These are phyloP conservation scores for Yamadazyma siamensis DNA, from an alignment of 1,139 yeast genomes.

Conservation along the genomic window DNA sequence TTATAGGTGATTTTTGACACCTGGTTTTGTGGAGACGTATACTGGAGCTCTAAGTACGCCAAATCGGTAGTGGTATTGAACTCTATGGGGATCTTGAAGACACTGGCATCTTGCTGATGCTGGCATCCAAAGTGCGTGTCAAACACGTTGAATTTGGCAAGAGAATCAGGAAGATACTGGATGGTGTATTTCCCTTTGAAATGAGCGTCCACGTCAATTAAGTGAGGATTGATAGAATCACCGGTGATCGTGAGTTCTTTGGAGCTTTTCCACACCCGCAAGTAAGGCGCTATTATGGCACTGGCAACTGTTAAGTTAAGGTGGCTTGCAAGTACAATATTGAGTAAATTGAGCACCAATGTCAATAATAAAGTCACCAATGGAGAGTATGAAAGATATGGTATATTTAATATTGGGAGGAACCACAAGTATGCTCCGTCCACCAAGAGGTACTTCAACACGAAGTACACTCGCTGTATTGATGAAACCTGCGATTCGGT, in stretches of 20 bases:
- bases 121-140: slow-evolving; percentile 59
- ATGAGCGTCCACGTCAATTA: slow-evolving; percentile 64
- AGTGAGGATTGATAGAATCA: slow-evolving; percentile 36
- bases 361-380: slow-evolving; percentile 47
- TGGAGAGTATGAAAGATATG: slow-evolving; percentile 62
- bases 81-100: slow-evolving; percentile 62
- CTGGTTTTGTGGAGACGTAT: slow-evolving; percentile 54
- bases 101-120: slow-evolving; percentile 22
- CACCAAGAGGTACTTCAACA: slow-evolving; percentile 65
- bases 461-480: slow-evolving; percentile 52
- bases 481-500: slow-evolving; percentile 1
- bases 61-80: slow-evolving; percentile 79
- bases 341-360: slow-evolving; percentile 29
- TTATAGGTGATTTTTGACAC: slow-evolving; percentile 52
- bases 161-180: slow-evolving; percentile 87
- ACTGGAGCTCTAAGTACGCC: slow-evolving; percentile 62
- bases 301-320: slow-evolving; percentile 34
- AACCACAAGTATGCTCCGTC: slow-evolving; percentile 71
- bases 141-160: slow-evolving; percentile 80
- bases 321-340: slow-evolving; percentile 43
- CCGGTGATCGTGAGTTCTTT: slow-evolving; percentile 74
- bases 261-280: slow-evolving; percentile 44
- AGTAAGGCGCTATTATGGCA: slow-evolving; percentile 33
- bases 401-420: slow-evolving; percentile 72
- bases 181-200: slow-evolving; percentile 84